Evolutionary conservation across 2,329 filamentous ascomycete genomes (phyloP).

Genomic region (Lomentospora prolificans): DNA sequence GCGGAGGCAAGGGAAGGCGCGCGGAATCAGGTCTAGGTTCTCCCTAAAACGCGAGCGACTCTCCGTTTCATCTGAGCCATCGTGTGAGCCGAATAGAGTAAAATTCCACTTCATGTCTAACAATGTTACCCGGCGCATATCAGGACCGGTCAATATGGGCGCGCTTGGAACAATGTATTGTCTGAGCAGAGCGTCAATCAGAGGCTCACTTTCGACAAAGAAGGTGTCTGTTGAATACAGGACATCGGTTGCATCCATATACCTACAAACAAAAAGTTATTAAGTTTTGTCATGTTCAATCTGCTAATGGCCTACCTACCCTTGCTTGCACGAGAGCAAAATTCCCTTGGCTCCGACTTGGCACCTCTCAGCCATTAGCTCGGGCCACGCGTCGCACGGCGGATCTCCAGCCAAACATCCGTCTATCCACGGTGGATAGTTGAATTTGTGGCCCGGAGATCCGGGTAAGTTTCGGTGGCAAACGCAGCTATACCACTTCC

Average conservation of each 20-base stretch:
- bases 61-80: neutral
- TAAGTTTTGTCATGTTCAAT: neutral
- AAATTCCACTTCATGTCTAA: neutral
- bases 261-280: neutral
- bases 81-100: neutral
- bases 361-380: conserved; percentile 11
- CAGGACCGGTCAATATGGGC: neutral
- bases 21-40: neutral
- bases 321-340: conserved; percentile 19
- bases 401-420: neutral
- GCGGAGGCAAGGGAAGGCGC: neutral
- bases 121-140: neutral
- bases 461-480: conserved; percentile 16
- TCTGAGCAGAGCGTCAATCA: neutral
- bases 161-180: neutral
- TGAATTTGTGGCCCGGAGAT: conserved; percentile 11
- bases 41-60: neutral
- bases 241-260: neutral
- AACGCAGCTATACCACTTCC: conserved; percentile 19
- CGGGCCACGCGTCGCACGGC: no score
- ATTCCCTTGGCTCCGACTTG: conserved; percentile 20
- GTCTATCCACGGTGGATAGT: neutral
- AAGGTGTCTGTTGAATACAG: neutral
- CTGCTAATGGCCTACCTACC: conserved; percentile 12
- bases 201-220: neutral